These are phyloP conservation scores for Hypoxylon sp. DNA, from an alignment of 2,329 filamentous ascomycete genomes.

Conservation along the genomic window DNA sequence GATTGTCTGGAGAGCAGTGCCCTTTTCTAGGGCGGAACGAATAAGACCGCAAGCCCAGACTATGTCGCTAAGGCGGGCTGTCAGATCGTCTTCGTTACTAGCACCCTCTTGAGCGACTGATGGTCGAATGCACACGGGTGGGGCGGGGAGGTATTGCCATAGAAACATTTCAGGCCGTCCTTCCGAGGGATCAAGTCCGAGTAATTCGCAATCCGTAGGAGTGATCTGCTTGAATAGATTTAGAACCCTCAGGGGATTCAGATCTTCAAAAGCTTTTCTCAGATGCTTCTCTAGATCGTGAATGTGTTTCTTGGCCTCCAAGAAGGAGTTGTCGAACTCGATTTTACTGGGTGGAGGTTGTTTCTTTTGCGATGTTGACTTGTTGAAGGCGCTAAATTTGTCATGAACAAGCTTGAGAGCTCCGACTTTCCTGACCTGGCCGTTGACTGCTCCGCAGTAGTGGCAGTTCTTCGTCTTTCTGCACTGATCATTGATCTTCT, in stretches of 20 bases:
- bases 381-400: conserved; percentile 90
- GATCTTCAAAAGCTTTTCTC: conserved; percentile 92
- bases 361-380: conserved; percentile 89
- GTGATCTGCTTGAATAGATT: conserved; percentile 93
- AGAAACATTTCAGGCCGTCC: conserved; percentile 96
- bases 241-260: conserved; percentile 89
- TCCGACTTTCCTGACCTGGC: conserved; percentile 90
- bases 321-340: conserved; percentile 88
- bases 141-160: conserved; percentile 95
- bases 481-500: conserved; percentile 90
- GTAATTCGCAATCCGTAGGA: conserved; percentile 87
- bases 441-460: conserved; percentile 86
- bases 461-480: conserved; percentile 87
- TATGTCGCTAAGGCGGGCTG: conserved; percentile 96
- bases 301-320: conserved; percentile 81
- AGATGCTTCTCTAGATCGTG: conserved; percentile 91
- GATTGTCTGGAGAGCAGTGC: conserved; percentile 87
- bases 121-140: conserved; percentile 92
- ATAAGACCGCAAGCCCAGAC: conserved; percentile 92
- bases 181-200: conserved; percentile 88
- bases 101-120: conserved; percentile 94
- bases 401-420: conserved; percentile 96
- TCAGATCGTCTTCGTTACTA: conserved; percentile 96
- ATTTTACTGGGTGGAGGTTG: conserved; percentile 84
- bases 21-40: conserved; percentile 83